Percentiles rank a stretch among this genome's conserved stretches.
phyloP scores from a whole-genome alignment of 2,329 filamentous ascomycete species.

The Aspergillus sp. region DNA sequence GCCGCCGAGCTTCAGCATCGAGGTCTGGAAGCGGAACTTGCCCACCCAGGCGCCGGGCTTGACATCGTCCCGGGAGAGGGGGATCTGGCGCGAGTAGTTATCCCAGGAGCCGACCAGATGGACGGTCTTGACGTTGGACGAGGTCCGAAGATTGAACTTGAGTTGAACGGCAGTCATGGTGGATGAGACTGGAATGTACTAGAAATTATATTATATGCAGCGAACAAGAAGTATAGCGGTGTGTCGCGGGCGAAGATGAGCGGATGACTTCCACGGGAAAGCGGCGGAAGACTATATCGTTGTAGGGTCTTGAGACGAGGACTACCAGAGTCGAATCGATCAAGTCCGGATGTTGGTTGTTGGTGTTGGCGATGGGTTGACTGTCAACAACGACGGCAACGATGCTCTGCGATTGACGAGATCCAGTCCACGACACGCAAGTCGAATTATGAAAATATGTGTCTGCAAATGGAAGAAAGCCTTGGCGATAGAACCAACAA shows the following conservation, averaged over 20 bases:
- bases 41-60: constrained; percentile 94
- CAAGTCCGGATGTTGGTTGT: constrained; percentile 13
- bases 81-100: constrained; percentile 91
- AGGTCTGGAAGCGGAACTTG: constrained; percentile 90
- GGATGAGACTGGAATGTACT: constrained; percentile 34
- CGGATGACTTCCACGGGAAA: constrained; percentile 6
- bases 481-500: constrained; percentile 13
- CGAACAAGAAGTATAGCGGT: constrained; percentile 14
- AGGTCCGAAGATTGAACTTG: constrained; percentile 93
- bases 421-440: constrained; percentile 34
- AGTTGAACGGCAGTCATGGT: constrained; percentile 90
- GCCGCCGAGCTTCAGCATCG: constrained; percentile 79
- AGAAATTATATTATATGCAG: constrained; percentile 24
- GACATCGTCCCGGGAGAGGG: constrained; percentile 82
- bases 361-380: constrained; percentile 9
- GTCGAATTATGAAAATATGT: constrained; percentile 18
- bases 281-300: constrained; percentile 16
- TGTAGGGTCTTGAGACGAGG: constrained; percentile 14
- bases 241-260: constrained; percentile 19
- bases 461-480: neutral
- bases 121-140: constrained; percentile 93
- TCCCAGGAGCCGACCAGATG: constrained; percentile 98
- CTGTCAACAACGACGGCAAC: constrained; percentile 12
- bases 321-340: constrained; percentile 29
- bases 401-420: constrained; percentile 18